Evolutionary conservation across 1,284 basidiomycete genomes (phyloP), one percentile per base, ranked within the genome.

Genomic region (Heterobasidion occidentale): DNA sequence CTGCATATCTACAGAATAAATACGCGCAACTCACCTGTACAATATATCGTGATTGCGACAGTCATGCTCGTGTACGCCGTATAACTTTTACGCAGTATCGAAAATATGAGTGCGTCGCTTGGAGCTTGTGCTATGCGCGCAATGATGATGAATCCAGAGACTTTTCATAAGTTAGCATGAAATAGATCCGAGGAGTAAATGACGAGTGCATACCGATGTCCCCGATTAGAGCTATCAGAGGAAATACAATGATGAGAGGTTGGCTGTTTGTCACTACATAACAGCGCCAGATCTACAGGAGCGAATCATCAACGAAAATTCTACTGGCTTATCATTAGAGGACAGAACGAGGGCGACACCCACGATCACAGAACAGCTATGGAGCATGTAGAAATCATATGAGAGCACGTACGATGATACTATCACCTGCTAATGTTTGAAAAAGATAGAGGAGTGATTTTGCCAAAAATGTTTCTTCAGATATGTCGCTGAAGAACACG

Each of bases 201-300:
- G 5, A 27, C 15, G 38, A 15, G n/a, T 15, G 2, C 17, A 7
- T 17, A 52, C 51, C 51, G 19, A 52, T 52, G 17, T 17, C 27
- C 36, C 35, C 34, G 14, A 52, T 14, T 17, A 52, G 27, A 8
- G 36, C 27, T 12, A 17, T 17, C 9, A 36, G 15, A 8, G 51
- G 51, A 3, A 11, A n/a, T 1, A 38, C n/a, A 11, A 52, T 52
- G 7, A 19, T 19, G 7, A 17, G 11, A 3, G 11, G 9, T 7
- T 19, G 11, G 14, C 19, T n/a, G 17, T 52, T 36, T 9, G 17
- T 35, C 19, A 52, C 35, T 11, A 38, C 17, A 35, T 52, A 52
- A 12, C 51, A 52, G 35, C 51, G 51, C 51, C 51, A 52, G n/a
- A 52, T 52, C 51, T 52, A 42, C 27, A 49, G 27, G 27, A 8